Base-by-base conservation (phyloP, 345 rosid genomes). In the Sonneratia caseolaris region DNA sequence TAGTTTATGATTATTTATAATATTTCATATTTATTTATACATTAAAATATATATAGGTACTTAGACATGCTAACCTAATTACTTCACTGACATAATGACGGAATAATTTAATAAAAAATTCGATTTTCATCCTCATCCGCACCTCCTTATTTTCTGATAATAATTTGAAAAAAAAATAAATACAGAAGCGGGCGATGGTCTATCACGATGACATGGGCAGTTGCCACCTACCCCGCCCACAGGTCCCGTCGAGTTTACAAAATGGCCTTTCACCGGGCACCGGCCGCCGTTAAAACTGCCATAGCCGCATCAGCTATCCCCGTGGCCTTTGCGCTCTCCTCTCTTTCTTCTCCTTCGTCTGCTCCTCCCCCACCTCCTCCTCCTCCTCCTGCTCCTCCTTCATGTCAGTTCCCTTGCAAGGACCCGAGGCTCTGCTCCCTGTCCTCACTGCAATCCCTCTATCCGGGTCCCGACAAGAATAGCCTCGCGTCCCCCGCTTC, bases 251-350 rank as follows among this genome's bases (percentile, higher is more conserved):
- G 19, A 27, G 27, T 0, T 12, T 12, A 15, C 38, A 24, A 62
- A 62, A 78, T 86, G 83, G 65, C 66, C 22, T 69, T n/a, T 27
- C 77, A 86, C 35, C 82, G 86, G 85, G 78, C 91, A 68, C 79
- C 81, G 66, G 74, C 91, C 68, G 70, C 88, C 45, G 75, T 86
- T 2, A 75, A 83, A 56, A 68, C 84, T 18, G 83, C 81, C 76
- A 73, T 83, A 68, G 85, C 84, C 16, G 87, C 86, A 32, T 80
- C 86, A 53, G 91, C 85, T 79, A 38, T 81, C 2, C 86, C 88
- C 12, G 79, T 85, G 12, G 83, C 83, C 38, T 38, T 81, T 37
- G 83, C 87, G 43, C 70, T 82, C 45, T 74, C 84, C 66, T 68
- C 83, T 32, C 72, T 82, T 18, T 68, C 86, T 38, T 75, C 84